Conservation (phyloP, 768 basidiomycete genomes). For the Tylopilus sp. region DNA sequence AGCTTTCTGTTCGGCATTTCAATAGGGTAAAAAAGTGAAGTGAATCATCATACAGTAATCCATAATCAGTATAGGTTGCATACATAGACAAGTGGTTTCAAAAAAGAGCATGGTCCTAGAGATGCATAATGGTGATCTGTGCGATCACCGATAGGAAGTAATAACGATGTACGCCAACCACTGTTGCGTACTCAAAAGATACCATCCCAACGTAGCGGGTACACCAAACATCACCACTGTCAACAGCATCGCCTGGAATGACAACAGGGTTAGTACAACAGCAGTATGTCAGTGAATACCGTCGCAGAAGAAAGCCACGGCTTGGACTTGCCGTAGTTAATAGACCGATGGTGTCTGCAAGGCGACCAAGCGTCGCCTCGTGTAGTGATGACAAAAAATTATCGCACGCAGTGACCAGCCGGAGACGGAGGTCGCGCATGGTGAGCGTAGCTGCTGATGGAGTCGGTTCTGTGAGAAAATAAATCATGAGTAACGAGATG, state of each 20-base stretch:
- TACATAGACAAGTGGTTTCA: not conserved
- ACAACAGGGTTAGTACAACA: not conserved
- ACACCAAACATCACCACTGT: constrained; percentile 15
- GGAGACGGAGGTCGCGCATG: constrained; percentile 24
- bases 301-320: not conserved
- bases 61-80: constrained; percentile 5
- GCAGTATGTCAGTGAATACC: not conserved
- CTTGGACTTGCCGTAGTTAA: constrained; percentile 7
- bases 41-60: not conserved
- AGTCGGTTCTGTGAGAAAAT: constrained; percentile 21
- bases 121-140: not conserved
- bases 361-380: constrained; percentile 27
- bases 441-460: constrained; percentile 20
- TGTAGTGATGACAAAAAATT: constrained; percentile 10
- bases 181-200: constrained; percentile 1
- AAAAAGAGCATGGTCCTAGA: not conserved
- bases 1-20: not conserved
- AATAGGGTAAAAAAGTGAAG: not conserved
- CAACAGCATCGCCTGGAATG: constrained; percentile 18
- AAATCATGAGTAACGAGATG: not conserved
- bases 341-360: constrained; percentile 21
- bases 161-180: constrained; percentile 14
- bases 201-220: constrained; percentile 22
- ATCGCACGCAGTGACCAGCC: constrained; percentile 20
- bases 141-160: constrained; percentile 2